phyloP scores from a whole-genome alignment of 805 yeast genomes.

The Starmerella etchellsii region DNA sequence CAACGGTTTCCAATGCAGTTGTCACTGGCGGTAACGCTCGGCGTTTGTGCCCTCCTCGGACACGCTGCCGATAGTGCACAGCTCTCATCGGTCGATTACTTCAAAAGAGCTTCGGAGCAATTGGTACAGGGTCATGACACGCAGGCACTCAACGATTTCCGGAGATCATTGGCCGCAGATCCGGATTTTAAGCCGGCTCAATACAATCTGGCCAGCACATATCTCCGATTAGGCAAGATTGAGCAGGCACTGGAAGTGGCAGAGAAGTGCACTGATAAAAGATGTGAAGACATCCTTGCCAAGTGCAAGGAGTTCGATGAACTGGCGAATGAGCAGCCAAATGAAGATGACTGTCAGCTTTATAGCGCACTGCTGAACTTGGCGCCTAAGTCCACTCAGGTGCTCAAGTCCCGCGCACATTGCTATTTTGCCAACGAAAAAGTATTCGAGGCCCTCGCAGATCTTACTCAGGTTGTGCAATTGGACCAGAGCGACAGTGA shows the following conservation, averaged over 20 bases:
- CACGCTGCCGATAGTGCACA: not conserved
- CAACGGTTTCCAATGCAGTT: not conserved
- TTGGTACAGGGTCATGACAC: conserved; percentile 26
- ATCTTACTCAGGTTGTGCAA: conserved; percentile 24
- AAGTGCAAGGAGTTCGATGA: conserved; percentile 11
- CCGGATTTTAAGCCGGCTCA: conserved; percentile 29
- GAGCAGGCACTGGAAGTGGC: conserved; percentile 21
- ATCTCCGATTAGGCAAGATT: conserved; percentile 25
- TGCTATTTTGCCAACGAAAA: conserved; percentile 26
- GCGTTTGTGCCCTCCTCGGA: not conserved
- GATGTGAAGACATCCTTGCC: conserved; percentile 18
- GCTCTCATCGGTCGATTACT: conserved; percentile 21
- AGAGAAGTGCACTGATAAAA: conserved; percentile 7
- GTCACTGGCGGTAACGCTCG: not conserved
- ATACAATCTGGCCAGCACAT: conserved; percentile 25
- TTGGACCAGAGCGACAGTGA: conserved; percentile 22
- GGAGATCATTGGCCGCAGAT: conserved; percentile 24
- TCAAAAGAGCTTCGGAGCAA: conserved; percentile 29
- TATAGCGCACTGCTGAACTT: conserved; percentile 16
- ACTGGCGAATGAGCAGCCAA: conserved; percentile 2
- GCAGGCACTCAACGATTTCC: conserved; percentile 29
- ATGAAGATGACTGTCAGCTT: conserved; percentile 8
- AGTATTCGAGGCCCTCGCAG: conserved; percentile 27
- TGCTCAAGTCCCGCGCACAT: conserved; percentile 25
- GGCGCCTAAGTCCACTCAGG: conserved; percentile 22